These are phyloP conservation scores for Nitzschia inconspicua DNA, from an alignment of 108 stramenopile genomes.

Conservation along the genomic window DNA sequence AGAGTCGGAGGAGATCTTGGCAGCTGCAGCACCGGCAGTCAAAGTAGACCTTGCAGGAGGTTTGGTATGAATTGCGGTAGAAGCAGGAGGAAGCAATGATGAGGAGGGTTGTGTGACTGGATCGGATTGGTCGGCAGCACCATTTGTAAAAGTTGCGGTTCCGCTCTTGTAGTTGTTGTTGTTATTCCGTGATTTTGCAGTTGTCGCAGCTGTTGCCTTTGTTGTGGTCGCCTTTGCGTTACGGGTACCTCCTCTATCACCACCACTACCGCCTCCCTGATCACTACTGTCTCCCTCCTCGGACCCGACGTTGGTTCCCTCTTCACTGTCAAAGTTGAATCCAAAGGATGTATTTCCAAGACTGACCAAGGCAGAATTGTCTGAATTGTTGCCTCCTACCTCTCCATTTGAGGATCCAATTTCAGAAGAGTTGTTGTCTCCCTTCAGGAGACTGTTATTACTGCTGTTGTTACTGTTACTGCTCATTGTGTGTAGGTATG, in stretches of 20 bases:
- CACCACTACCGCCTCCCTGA: constrained; percentile 19
- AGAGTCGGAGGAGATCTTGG: background rate
- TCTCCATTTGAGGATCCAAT: constrained; percentile 19
- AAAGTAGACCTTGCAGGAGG: too few species aligned
- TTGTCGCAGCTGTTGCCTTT: background rate
- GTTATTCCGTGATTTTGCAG: background rate
- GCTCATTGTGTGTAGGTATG: too few species aligned
- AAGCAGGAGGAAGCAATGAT: too few species aligned
- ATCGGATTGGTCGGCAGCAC: too few species aligned
- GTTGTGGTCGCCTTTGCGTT: background rate
- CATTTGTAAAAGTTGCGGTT: background rate
- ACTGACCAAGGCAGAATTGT: constrained; percentile 56
- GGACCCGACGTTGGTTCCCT: constrained; percentile 7
- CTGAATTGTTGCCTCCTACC: constrained; percentile 64
- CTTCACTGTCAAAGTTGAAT: constrained; percentile 71
- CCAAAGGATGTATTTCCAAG: constrained; percentile 64
- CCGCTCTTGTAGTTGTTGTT: background rate
- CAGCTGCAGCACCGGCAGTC: background rate
- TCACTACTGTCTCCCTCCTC: constrained; percentile 2
- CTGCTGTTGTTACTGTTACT: too few species aligned
- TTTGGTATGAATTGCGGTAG: background rate
- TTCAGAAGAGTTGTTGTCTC: constrained; percentile 4
- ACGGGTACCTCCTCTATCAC: background rate
- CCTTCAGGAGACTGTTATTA: too few species aligned
- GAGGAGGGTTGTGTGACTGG: too few species aligned